Conservation (phyloP, 768 basidiomycete species). For the Calocybe cyanea region DNA sequence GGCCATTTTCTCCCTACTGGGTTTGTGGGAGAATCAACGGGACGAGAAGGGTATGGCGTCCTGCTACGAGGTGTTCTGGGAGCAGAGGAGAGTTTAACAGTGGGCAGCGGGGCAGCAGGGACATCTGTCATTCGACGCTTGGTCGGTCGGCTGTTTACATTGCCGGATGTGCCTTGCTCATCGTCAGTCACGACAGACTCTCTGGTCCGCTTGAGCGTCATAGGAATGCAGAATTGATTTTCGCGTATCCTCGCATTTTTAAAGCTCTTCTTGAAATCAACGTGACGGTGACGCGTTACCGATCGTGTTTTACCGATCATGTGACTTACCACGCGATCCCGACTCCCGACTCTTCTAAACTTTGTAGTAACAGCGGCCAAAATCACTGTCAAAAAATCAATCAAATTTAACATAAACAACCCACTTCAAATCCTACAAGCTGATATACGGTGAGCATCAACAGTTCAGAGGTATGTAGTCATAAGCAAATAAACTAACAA, state of each 20-base stretch:
- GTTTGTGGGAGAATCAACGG: conserved; percentile 68
- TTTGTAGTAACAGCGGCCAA: too few species aligned
- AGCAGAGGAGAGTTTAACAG: conserved; percentile 16
- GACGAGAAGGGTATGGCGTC: conserved; percentile 43
- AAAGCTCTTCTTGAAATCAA: conserved; percentile 11
- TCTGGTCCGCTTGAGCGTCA: conserved; percentile 16
- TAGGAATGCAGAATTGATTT: conserved; percentile 4
- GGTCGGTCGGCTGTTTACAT: conserved; percentile 12
- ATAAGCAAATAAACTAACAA: too few species aligned
- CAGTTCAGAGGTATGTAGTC: too few species aligned
- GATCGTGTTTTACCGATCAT: too few species aligned
- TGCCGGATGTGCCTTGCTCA: not conserved
- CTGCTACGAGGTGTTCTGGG: conserved; percentile 24
- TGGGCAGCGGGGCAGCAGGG: conserved; percentile 23
- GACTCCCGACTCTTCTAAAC: too few species aligned
- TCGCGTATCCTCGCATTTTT: not conserved
- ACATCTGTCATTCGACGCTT: conserved; percentile 16
- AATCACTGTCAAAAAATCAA: too few species aligned
- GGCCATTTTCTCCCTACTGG: conserved; percentile 60
- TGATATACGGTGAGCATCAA: too few species aligned
- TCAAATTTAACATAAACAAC: too few species aligned
- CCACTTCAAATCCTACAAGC: too few species aligned
- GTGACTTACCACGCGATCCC: too few species aligned
- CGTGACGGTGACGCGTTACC: conserved; percentile 17
- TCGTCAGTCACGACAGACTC: conserved; percentile 12